These are phyloP conservation scores for Candida vaughaniae DNA, from an alignment of 805 yeast species.

Conservation along the genomic window DNA sequence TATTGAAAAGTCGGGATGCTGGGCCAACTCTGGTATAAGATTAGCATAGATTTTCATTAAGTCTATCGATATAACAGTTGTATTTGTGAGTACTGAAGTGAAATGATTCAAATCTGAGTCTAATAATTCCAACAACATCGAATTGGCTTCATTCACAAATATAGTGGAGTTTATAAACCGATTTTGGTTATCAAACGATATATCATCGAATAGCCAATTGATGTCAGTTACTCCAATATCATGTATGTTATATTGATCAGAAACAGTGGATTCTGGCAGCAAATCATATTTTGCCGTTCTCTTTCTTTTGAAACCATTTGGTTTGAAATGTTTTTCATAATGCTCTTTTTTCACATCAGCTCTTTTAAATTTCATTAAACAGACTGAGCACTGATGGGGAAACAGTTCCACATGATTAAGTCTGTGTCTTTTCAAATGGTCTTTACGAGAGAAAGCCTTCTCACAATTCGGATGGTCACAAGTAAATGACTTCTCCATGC, in stretches of 20 bases:
- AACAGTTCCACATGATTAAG: conserved; percentile 6
- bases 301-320: conserved; percentile 5
- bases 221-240: background rate
- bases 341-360: conserved; percentile 8
- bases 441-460: conserved; percentile 30
- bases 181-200: background rate
- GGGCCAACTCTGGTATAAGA: background rate
- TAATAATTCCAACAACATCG: conserved; percentile 2
- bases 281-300: background rate
- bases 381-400: conserved; percentile 6
- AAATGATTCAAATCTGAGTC: conserved; percentile 3
- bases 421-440: conserved; percentile 14
- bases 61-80: background rate
- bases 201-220: conserved; percentile 3
- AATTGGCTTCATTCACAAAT: conserved; percentile 5
- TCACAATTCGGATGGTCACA: conserved; percentile 21
- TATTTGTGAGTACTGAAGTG: conserved; percentile 1
- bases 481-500: background rate
- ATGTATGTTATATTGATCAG: background rate
- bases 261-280: no score
- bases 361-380: conserved; percentile 8
- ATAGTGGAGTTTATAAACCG: conserved; percentile 2
- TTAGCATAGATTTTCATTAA: background rate
- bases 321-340: conserved; percentile 7
- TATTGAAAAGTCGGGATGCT: conserved; percentile 2